Conservation (phyloP, 2,329 filamentous ascomycete genomes). For the Aspergillus fischeri region DNA sequence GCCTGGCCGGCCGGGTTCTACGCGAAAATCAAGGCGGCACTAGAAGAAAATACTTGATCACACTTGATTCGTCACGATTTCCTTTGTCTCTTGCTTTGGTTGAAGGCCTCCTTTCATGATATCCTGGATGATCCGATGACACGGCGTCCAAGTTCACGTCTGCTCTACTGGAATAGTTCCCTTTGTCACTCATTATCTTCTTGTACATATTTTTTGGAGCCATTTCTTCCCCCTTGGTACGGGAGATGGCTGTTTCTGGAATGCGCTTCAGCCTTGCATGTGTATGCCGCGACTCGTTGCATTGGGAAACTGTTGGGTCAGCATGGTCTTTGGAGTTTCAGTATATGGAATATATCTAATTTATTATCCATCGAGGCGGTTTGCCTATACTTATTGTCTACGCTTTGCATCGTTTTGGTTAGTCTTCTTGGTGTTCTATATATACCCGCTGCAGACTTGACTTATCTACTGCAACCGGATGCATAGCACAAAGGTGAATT, state of each 20-base stretch:
- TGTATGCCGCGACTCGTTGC: conserved; percentile 1
- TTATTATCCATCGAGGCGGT: not conserved
- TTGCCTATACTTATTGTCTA: not conserved
- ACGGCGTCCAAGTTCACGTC: conserved; percentile 12
- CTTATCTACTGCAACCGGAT: too few species aligned
- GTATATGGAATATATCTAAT: conserved; percentile 6
- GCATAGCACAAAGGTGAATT: not conserved
- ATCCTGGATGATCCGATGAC: conserved; percentile 24
- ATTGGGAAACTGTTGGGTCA: not conserved
- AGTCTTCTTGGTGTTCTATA: not conserved
- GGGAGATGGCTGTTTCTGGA: conserved; percentile 10
- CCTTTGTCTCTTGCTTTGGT: conserved; percentile 20
- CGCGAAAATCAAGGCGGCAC: conserved; percentile 44
- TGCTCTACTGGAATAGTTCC: conserved; percentile 7
- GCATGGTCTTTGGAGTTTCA: conserved; percentile 7
- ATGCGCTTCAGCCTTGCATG: conserved; percentile 14
- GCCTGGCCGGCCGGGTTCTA: conserved; percentile 48
- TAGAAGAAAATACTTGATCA: conserved; percentile 37
- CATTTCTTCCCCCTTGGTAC: conserved; percentile 7
- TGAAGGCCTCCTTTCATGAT: conserved; percentile 13
- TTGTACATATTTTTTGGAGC: conserved; percentile 4
- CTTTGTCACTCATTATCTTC: conserved; percentile 13
- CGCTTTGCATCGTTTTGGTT: not conserved
- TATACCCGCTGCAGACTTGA: not conserved
- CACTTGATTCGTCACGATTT: conserved; percentile 19